Evolutionary conservation across 805 yeast genomes (phyloP), one percentile per base, ranked within the genome.

Genomic region (Hanseniaspora nectarophila): DNA sequence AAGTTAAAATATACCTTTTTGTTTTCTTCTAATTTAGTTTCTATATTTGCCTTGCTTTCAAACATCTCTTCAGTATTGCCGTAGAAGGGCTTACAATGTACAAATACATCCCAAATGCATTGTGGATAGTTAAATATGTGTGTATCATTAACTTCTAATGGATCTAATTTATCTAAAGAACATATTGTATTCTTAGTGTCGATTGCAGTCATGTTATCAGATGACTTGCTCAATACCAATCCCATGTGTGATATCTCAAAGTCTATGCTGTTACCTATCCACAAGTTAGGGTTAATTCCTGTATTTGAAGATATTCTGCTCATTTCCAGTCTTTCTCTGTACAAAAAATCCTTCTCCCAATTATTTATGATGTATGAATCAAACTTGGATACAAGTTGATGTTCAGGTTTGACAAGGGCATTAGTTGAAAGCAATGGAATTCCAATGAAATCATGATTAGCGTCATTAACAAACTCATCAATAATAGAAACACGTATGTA

Each of bases 251-350:
- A 61, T 4, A 64, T 65, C 55, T 79, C 81, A 61, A 72, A 78
- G 63, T 89, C 95, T 57, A 85, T 78, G 1, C 80, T 69, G 61
- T 89, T 90, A 2, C 97, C 97, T 48, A 82, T 72, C 89, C 90
- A 89, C 5, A 88, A 75, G 45, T 76, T 71, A 7, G 64, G 53
- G 15, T 63, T 61, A 1, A 85, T 68, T 12, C 71, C 74, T 0
- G 92, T 76, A 0, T 95, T 94, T 9, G 85, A 73, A 0, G 95
- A 82, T 89, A 89, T 83, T 61, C 77, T 78, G 1, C 87, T 72
- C 48, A 87, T 82, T 63, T 89, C 96, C n/a, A 84, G 70, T 55
- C 83, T 78, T 63, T 89, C 97, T 60, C 83, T 78, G 56, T 77
- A 73, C 20, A 75, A 70, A 60, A 81, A 79, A 59, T 85, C 84